Evolutionary conservation across 2,329 filamentous ascomycete genomes (phyloP), one percentile per base, ranked within the genome.

Genomic region (Epichloe sp.): DNA sequence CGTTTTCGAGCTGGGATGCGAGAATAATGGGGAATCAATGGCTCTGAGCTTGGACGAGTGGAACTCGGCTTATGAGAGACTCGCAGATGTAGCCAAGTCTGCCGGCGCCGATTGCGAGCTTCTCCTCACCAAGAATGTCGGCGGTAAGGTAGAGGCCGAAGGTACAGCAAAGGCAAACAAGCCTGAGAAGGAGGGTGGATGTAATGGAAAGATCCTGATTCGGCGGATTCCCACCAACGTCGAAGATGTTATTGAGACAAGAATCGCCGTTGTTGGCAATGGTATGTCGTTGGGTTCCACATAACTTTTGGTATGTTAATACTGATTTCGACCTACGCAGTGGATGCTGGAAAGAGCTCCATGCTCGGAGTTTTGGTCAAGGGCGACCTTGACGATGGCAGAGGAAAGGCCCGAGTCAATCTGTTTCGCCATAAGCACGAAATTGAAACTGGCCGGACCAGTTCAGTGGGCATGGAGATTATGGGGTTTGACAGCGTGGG

Each of bases 381-480:
- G 68, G 93, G 93, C 5, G 87, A 87, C 48, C 80, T 98, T 2
- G 93, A 98, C 61, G 93, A 98, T 68, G 93, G 93, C 15, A 80
- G 93, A 63, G 93, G 93, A 12, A 91, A 87, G 66, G 91, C 93
- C 44, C 85, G 93, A 55, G 87, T 98, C 48, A 97, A 95, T 57
- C 80, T 98, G 12, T 98, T 98, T 70, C 81, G 93, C 15, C 93
- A 98, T 68, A 97, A 98, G 69, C 93, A 98, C 63, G 93, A 98
- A 69, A 86, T 97, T 41, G 93, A 98, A 68, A 93, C 87, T 45
- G 93, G 93, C 1, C 79, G 93, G 57, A 98, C 93, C 10, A 95
- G 88, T 64, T 96, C 90, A 0, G 93, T 98, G 0, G 91, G 93
- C 42, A 94, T 97, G 90, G 93, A 98, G 67, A 97, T 97, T 55